A percentile compares a stretch with the other conserved stretches of the same genome.
Evolutionary conservation across 78 protist genomes (phyloP).

Genomic region (Dictyostelium intermedium): DNA sequence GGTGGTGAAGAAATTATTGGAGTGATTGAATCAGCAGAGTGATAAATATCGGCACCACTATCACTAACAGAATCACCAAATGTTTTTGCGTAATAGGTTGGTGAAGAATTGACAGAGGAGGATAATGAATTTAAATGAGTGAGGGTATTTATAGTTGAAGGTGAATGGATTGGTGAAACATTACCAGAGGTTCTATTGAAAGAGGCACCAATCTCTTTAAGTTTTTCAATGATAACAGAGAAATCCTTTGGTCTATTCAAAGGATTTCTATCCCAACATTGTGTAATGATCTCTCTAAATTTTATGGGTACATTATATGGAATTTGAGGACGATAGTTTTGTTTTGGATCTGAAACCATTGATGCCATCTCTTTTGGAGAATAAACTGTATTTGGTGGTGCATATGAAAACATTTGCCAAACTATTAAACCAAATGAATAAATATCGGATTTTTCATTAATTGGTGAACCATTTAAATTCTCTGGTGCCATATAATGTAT

Average conservation of each 20-base stretch:
- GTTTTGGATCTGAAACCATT: neutral
- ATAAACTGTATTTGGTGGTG: slow-evolving; percentile 38
- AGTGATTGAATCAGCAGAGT: neutral
- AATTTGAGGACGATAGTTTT: slow-evolving; percentile 1
- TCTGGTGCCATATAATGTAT: slow-evolving; percentile 76
- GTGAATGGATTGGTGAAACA: neutral
- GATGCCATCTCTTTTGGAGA: neutral
- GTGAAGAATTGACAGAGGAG: neutral
- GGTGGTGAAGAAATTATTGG: neutral
- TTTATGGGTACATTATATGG: neutral
- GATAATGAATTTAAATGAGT: neutral
- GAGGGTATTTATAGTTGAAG: neutral
- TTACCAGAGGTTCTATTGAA: neutral
- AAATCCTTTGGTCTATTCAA: slow-evolving; percentile 11
- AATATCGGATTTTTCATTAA: slow-evolving; percentile 63
- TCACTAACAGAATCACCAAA: neutral
- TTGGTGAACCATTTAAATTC: slow-evolving; percentile 6
- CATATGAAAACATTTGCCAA: slow-evolving; percentile 69
- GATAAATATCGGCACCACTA: neutral
- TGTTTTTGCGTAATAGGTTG: neutral
- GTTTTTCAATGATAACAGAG: neutral
- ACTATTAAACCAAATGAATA: slow-evolving; percentile 61
- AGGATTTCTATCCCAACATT: slow-evolving; percentile 40
- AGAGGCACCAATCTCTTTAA: neutral
- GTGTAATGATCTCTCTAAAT: neutral